phyloP scores from a whole-genome alignment of 2,329 filamentous ascomycete species.

The Apiospora malaysiana region DNA sequence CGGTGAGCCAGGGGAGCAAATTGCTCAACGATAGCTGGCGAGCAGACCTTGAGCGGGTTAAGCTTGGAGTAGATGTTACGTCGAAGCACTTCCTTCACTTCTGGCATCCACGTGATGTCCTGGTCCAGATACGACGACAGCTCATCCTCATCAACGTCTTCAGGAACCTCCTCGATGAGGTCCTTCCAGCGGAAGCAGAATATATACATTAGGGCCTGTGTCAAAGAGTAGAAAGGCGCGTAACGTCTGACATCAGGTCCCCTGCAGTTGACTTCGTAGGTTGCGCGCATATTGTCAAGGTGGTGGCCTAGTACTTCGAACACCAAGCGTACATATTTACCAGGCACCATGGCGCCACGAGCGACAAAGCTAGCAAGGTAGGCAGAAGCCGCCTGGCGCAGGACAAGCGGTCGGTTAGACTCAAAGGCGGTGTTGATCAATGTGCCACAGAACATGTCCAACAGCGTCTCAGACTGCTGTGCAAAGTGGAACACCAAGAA shows the following conservation, averaged over 20 bases:
- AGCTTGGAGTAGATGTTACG: constrained; percentile 85
- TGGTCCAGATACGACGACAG: constrained; percentile 66
- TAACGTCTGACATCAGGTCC: constrained; percentile 88
- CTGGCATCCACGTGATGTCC: constrained; percentile 79
- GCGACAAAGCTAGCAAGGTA: constrained; percentile 96
- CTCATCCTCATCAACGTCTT: constrained; percentile 67
- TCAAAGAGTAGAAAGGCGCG: constrained; percentile 82
- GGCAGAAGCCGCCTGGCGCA: constrained; percentile 84
- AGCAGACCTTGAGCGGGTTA: constrained; percentile 95
- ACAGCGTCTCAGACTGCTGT: constrained; percentile 78
- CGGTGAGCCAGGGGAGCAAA: constrained; percentile 89
- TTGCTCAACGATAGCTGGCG: constrained; percentile 86
- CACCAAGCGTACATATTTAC: constrained; percentile 78
- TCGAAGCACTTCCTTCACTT: constrained; percentile 75
- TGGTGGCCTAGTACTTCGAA: constrained; percentile 81
- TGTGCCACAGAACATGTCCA: constrained; percentile 81
- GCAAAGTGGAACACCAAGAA: constrained; percentile 97
- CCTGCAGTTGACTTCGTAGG: constrained; percentile 75
- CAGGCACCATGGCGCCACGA: constrained; percentile 80
- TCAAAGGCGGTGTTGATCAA: constrained; percentile 77
- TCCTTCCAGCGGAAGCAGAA: constrained; percentile 99
- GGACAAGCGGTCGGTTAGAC: constrained; percentile 70
- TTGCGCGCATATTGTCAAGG: constrained; percentile 74
- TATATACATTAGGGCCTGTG: constrained; percentile 91
- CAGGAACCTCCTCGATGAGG: constrained; percentile 68